These are phyloP conservation scores for Botrytis cinerea DNA, from an alignment of 2,329 filamentous ascomycete genomes.

Conservation along the genomic window DNA sequence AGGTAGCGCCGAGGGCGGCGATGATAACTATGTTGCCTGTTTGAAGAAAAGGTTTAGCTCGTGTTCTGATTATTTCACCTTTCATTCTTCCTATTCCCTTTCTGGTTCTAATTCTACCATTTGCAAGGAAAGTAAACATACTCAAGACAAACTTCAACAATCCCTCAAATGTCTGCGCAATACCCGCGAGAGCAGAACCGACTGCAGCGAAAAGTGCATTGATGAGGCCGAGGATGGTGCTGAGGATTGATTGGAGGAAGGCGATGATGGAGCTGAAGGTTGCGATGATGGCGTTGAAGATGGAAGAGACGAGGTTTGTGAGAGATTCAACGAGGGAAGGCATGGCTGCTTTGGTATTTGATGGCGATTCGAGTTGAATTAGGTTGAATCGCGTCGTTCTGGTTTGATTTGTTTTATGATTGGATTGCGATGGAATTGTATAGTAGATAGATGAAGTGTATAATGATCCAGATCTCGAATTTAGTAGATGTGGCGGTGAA, in stretches of 20 bases:
- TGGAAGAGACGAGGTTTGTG: slow-evolving; percentile 34
- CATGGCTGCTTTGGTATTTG: slow-evolving; percentile 29
- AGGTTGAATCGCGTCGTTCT: not conserved
- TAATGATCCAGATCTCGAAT: not conserved
- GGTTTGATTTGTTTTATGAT: not conserved
- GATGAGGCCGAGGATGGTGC: slow-evolving; percentile 34
- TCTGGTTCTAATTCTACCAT: not conserved
- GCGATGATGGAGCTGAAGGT: slow-evolving; percentile 36
- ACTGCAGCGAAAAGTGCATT: slow-evolving; percentile 31
- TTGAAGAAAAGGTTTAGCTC: not conserved
- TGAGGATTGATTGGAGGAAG: slow-evolving; percentile 36
- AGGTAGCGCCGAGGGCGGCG: slow-evolving; percentile 28
- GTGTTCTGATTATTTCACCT: not conserved
- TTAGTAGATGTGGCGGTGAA: not conserved
- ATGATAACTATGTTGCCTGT: slow-evolving; percentile 39
- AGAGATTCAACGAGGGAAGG: slow-evolving; percentile 37
- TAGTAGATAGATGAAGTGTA: not conserved
- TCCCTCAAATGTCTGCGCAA: slow-evolving; percentile 39
- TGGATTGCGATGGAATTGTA: no score
- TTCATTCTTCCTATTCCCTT: not conserved
- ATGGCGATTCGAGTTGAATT: not conserved
- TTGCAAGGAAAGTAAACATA: slow-evolving; percentile 29
- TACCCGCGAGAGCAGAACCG: slow-evolving; percentile 33
- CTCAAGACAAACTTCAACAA: slow-evolving; percentile 39
- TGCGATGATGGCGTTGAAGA: slow-evolving; percentile 36